A percentile compares a stretch with the other conserved stretches of the same genome.
phyloP scores from a whole-genome alignment of 192 early-diverging fungal genomes.

The Podila verticillata region DNA sequence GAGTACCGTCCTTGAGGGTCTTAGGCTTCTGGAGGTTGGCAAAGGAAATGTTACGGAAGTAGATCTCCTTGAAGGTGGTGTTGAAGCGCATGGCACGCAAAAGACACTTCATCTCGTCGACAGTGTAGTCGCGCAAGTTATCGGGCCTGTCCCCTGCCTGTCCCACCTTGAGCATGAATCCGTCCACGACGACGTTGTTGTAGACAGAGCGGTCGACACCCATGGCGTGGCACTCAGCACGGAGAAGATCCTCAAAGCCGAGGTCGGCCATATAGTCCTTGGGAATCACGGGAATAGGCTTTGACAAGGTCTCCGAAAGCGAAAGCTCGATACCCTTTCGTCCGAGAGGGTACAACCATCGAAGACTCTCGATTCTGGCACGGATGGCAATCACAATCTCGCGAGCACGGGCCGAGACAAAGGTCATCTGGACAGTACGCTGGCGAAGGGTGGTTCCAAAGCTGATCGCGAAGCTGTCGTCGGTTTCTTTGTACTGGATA shows the following conservation, averaged over 20 bases:
- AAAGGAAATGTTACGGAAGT: slow-evolving; percentile 36
- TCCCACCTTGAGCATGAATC: slow-evolving; percentile 14
- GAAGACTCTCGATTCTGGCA: slow-evolving; percentile 36
- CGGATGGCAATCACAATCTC: slow-evolving; percentile 46
- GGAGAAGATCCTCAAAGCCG: slow-evolving; percentile 40
- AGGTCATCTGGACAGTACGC: slow-evolving; percentile 40
- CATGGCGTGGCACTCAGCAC: slow-evolving; percentile 30
- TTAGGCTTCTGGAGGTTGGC: slow-evolving; percentile 32
- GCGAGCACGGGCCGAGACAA: slow-evolving; percentile 35
- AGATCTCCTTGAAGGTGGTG: slow-evolving; percentile 47
- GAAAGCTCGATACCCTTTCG: slow-evolving; percentile 42
- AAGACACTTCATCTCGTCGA: slow-evolving; percentile 46
- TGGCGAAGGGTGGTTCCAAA: slow-evolving; percentile 47
- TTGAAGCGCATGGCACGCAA: slow-evolving; percentile 42
- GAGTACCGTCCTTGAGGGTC: slow-evolving; percentile 38
- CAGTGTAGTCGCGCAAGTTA: slow-evolving; percentile 23
- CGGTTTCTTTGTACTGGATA: slow-evolving; percentile 42
- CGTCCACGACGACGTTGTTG: slow-evolving; percentile 22
- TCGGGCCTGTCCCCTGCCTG: slow-evolving; percentile 18
- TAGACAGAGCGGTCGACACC: slow-evolving; percentile 26
- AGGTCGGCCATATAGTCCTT: slow-evolving; percentile 39
- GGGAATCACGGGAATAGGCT: slow-evolving; percentile 37
- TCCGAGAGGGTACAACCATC: slow-evolving; percentile 41
- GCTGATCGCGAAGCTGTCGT: slow-evolving; percentile 32
- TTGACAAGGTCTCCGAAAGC: slow-evolving; percentile 19